Conservation (phyloP, 2,329 filamentous ascomycete species). For the Colletotrichum sojae region DNA sequence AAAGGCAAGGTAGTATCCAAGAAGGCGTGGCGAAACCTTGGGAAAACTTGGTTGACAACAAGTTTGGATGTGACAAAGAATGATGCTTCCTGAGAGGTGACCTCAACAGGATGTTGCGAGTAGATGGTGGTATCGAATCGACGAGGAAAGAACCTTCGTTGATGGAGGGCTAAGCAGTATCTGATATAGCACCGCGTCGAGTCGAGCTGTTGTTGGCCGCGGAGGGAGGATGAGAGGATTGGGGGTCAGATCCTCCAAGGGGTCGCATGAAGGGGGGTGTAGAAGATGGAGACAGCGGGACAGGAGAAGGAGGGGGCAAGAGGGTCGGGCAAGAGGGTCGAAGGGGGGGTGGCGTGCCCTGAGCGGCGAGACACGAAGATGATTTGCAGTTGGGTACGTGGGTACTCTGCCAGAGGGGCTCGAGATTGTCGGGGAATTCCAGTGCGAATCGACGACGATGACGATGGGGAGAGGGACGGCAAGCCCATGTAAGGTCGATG, state of each 20-base stretch:
- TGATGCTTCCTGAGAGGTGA: not conserved
- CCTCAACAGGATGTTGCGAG: not conserved
- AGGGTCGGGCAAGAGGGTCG: slow-evolving; percentile 4
- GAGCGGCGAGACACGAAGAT: not conserved
- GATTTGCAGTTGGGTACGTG: slow-evolving; percentile 6
- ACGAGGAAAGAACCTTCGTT: not conserved
- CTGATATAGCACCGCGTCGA: slow-evolving; percentile 20
- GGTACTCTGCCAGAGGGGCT: slow-evolving; percentile 7
- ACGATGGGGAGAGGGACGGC: slow-evolving; percentile 12
- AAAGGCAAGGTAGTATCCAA: too few species aligned
- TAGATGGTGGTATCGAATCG: not conserved
- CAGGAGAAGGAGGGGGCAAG: slow-evolving; percentile 12
- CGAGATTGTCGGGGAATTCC: slow-evolving; percentile 24
- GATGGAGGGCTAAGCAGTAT: slow-evolving; percentile 6
- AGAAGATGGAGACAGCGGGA: slow-evolving; percentile 19
- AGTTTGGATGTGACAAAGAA: not conserved
- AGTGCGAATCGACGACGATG: slow-evolving; percentile 11
- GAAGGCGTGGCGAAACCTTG: too few species aligned
- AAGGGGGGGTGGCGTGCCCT: slow-evolving; percentile 11
- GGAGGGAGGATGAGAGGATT: slow-evolving; percentile 11
- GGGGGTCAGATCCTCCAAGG: slow-evolving; percentile 20
- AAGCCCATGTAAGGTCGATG: slow-evolving; percentile 13
- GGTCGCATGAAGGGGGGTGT: slow-evolving; percentile 34
- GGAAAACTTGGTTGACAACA: too few species aligned
- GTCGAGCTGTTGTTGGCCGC: slow-evolving; percentile 3